phyloP scores from a whole-genome alignment of 2,329 filamentous ascomycete species.

The Pseudogymnoascus sp. region DNA sequence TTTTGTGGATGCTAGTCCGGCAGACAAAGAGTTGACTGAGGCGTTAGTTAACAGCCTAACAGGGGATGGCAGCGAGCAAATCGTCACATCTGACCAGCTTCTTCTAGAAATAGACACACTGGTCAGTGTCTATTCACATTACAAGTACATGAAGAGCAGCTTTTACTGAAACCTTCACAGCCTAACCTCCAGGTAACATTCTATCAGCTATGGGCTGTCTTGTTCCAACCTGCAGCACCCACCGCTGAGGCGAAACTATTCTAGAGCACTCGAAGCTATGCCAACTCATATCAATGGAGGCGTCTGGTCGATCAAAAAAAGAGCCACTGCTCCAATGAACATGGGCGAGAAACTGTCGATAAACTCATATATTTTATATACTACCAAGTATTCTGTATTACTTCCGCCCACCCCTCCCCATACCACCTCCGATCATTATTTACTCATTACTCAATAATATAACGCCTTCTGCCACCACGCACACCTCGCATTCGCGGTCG shows the following conservation, averaged over 20 bases:
- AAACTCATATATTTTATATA: neutral
- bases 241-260: neutral
- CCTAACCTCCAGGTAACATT: neutral
- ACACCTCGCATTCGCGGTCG: slow-evolving; percentile 28
- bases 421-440: too few relatives aligned
- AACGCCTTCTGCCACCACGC: slow-evolving; percentile 28
- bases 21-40: neutral
- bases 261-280: neutral
- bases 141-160: neutral
- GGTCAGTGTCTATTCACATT: neutral
- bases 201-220: neutral
- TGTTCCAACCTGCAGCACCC: neutral
- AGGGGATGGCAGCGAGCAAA: neutral
- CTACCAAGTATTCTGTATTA: neutral
- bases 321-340: neutral
- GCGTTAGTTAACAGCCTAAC: neutral
- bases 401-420: neutral
- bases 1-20: neutral
- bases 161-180: neutral
- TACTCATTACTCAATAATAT: slow-evolving; percentile 14
- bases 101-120: neutral
- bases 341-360: neutral
- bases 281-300: too few relatives aligned
- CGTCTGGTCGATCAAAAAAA: too few relatives aligned
- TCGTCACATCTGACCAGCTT: neutral